phyloP scores from a whole-genome alignment of 345 rosid genomes.

The Eucalyptus shirleyi region DNA sequence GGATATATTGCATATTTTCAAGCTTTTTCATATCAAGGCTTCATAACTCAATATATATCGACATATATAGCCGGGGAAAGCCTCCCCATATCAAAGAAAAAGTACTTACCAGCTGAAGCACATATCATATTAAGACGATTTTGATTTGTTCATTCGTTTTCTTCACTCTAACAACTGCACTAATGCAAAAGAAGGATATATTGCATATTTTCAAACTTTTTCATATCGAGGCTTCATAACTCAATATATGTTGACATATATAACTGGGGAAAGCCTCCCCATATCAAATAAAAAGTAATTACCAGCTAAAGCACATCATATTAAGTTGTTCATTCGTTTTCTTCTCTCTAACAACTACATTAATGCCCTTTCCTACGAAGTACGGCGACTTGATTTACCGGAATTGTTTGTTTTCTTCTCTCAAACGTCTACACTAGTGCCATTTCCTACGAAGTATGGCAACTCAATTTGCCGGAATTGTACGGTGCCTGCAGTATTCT shows the following conservation, averaged over 20 bases:
- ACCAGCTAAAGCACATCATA: not conserved
- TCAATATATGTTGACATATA: not conserved
- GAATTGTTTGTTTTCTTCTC: not conserved
- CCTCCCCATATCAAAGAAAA: not conserved
- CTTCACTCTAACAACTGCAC: not conserved
- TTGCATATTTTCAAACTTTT: too few relatives aligned
- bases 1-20: too few relatives aligned
- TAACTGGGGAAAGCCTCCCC: not conserved
- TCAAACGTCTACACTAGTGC: not conserved
- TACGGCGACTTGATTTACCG: not conserved
- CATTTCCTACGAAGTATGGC: not conserved
- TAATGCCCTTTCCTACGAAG: not conserved
- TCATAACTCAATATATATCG: not conserved
- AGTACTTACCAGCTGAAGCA: too few relatives aligned
- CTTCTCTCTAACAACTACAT: not conserved
- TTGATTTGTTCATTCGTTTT: not conserved
- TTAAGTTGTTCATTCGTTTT: not conserved
- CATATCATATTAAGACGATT: not conserved
- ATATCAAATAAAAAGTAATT: not conserved
- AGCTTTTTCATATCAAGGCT: too few relatives aligned
- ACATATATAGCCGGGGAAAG: not conserved
- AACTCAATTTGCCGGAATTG: not conserved
- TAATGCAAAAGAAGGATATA: not conserved
- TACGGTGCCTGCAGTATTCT: not conserved
- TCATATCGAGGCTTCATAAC: not conserved